Base-by-base conservation (phyloP, 805 yeast species). In the Naumovozyma castellii region DNA sequence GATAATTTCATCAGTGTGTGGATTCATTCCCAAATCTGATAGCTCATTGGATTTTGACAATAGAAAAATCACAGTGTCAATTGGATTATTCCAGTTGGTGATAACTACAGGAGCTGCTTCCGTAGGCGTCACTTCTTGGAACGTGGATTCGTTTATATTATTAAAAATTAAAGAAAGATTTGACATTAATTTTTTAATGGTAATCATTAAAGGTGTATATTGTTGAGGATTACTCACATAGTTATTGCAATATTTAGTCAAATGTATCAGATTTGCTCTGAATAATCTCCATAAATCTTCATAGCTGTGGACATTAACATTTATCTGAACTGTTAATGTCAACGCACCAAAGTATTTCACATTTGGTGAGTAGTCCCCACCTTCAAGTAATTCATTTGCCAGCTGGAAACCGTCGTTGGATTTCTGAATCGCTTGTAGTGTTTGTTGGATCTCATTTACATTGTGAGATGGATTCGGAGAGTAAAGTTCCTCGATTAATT, bases 301-400 rank as follows among this genome's bases (percentile, higher is more conserved):
- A 4, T 43, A 43, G 3, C 50, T 44, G 16, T 43, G 40, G 3
- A 35, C 47, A 34, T 40, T 43, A 1, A 52, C 44, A 35, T 49
- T 56, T 12, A 57, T 39, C 33, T 59, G 64, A 9, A 61, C 65
- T 13, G 65, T 52, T 14, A 57, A 44, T 4, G 64, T 59, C 30
- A 61, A 40, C 2, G 65, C 65, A 38, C 64, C 65, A 41, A 61
- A 61, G 43, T 58, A 61, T 37, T 54, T 50, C 10, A 54, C 58
- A 42, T 59, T 56, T 4, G 54, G 32, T 14, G 59, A 52, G 34
- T 39, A 52, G 2, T 29, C 36, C 2, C 43, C 41, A 17, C 46
- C 43, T 4, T 40, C 37, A 16, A 61, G 37, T 31, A 61, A 35
- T 20, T 51, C 58, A 39, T 50, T 48, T 2, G 62, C 65, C 12